These are phyloP conservation scores for Debaryomycetaceae sp. DNA, from an alignment of 1,139 yeast genomes.

Conservation along the genomic window DNA sequence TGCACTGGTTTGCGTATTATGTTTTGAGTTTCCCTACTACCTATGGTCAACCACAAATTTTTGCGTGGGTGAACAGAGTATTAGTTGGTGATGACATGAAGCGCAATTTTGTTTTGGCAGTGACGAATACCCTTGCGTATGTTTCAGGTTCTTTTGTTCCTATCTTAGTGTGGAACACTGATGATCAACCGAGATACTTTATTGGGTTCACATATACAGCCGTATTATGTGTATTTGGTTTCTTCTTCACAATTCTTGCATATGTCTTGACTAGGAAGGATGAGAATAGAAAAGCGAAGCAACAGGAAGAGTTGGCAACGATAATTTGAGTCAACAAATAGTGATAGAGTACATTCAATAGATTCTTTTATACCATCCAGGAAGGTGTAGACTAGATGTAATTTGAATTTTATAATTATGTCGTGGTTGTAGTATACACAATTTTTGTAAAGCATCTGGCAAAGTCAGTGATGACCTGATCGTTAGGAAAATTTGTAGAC, in stretches of 20 bases:
- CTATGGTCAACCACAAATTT: conserved; percentile 41
- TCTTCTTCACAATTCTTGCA: conserved; percentile 30
- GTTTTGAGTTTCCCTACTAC: conserved; percentile 43
- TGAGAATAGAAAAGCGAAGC: conserved; percentile 7
- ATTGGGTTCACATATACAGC: conserved; percentile 51
- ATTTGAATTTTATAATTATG: no score
- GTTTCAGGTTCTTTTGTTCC: conserved; percentile 46
- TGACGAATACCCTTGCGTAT: conserved; percentile 49
- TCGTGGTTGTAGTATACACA: no score
- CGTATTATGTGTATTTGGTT: conserved; percentile 36
- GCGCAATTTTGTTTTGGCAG: conserved; percentile 44
- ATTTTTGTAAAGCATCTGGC: no score
- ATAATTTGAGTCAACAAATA: no score
- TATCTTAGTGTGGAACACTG: conserved; percentile 44
- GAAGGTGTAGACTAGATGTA: no score
- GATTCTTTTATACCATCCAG: no score
- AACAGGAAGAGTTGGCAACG: no score
- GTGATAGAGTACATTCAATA: no score
- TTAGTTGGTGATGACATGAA: conserved; percentile 45
- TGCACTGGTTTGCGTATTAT: conserved; percentile 48
- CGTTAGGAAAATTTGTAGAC: no score
- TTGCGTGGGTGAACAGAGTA: conserved; percentile 50
- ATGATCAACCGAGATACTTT: conserved; percentile 41
- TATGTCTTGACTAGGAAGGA: conserved; percentile 29
- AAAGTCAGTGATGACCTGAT: no score